Evolutionary conservation across 2,329 filamentous ascomycete genomes (phyloP).

Genomic region (Onygenales sp.): DNA sequence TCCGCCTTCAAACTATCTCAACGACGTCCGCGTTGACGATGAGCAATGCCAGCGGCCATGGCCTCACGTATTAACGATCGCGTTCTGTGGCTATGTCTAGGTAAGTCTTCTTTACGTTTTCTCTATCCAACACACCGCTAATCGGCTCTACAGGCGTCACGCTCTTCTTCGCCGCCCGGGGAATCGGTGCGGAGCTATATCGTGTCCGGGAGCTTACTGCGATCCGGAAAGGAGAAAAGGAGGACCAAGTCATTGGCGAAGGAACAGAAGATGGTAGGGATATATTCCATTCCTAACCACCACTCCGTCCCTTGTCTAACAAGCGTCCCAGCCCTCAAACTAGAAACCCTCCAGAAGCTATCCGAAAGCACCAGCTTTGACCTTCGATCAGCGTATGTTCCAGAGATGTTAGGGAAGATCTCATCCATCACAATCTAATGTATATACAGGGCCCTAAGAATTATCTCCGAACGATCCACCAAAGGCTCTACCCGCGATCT

Average conservation of each 20-base stretch:
- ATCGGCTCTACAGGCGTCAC: constrained; percentile 22
- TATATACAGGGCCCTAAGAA: constrained; percentile 31
- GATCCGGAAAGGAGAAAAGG: constrained; percentile 55
- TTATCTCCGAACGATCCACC: constrained; percentile 36
- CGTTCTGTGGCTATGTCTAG: constrained; percentile 31
- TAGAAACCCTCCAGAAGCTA: constrained; percentile 58
- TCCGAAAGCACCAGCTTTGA: constrained; percentile 62
- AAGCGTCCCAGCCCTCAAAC: constrained; percentile 42
- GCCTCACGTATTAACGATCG: constrained; percentile 25
- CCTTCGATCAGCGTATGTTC: constrained; percentile 55
- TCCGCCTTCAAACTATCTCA: constrained; percentile 11
- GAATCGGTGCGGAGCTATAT: constrained; percentile 45
- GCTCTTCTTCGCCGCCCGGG: constrained; percentile 43
- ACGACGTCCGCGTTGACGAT: background rate
- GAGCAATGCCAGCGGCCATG: constrained; percentile 17
- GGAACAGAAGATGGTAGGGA: constrained; percentile 56
- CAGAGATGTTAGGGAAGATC: constrained; percentile 43
- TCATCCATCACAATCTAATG: constrained; percentile 33
- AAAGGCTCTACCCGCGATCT: constrained; percentile 30
- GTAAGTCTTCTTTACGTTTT: constrained; percentile 13
- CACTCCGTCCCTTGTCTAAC: constrained; percentile 12
- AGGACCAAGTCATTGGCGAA: constrained; percentile 64
- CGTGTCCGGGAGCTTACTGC: constrained; percentile 40
- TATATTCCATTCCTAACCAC: background rate
- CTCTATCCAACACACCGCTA: background rate